These are phyloP conservation scores for Verticillium isaacii DNA, from an alignment of 2,329 filamentous ascomycete genomes.

Conservation along the genomic window DNA sequence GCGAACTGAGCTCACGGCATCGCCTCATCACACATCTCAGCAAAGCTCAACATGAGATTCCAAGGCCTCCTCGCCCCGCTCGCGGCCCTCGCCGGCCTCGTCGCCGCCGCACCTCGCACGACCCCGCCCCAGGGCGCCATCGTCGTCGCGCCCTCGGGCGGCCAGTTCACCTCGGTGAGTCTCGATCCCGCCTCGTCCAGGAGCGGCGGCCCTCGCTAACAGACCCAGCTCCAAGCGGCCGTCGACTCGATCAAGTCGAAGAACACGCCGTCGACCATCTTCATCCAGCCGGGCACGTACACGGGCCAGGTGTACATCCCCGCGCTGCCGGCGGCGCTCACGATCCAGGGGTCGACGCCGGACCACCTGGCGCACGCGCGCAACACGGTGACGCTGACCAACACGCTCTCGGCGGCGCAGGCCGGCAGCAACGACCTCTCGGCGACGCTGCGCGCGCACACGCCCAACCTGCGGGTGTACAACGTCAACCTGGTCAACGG, in stretches of 20 bases:
- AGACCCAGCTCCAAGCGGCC: constrained; percentile 44
- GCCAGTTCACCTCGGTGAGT: constrained; percentile 8
- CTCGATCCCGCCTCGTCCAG: no score
- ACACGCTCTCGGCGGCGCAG: constrained; percentile 31
- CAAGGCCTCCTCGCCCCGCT: background rate
- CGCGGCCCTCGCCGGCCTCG: background rate
- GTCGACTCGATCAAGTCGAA: constrained; percentile 50
- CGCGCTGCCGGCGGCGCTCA: constrained; percentile 40
- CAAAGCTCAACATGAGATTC: constrained; percentile 3
- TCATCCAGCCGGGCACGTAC: constrained; percentile 64
- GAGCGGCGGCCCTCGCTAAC: background rate
- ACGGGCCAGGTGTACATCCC: constrained; percentile 53
- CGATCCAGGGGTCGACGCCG: constrained; percentile 54
- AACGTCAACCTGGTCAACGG: constrained; percentile 51
- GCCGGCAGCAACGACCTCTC: constrained; percentile 49
- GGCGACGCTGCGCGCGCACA: constrained; percentile 39
- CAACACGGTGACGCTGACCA: constrained; percentile 52
- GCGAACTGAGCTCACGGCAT: background rate
- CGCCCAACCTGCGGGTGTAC: constrained; percentile 53
- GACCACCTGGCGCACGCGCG: constrained; percentile 44
- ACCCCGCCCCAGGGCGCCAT: constrained; percentile 43
- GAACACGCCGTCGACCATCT: constrained; percentile 51
- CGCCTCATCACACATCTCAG: background rate
- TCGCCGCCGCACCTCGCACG: constrained; percentile 26
- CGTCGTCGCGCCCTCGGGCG: constrained; percentile 37